Conservation (phyloP, 1,139 yeast genomes). For the Eremothecium gossypii region DNA sequence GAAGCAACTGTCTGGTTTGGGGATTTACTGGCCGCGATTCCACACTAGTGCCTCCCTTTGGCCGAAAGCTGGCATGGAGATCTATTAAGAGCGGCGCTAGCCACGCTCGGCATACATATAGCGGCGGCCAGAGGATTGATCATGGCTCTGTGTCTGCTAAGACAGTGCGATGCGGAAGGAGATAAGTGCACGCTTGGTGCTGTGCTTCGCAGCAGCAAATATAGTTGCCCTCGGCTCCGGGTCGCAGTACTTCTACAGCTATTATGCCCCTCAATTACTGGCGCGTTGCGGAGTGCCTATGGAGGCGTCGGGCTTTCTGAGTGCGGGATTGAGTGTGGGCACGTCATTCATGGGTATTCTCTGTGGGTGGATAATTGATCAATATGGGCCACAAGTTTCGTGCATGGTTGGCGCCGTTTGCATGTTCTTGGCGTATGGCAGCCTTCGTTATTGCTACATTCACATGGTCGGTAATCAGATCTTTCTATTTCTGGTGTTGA, state of each 20-base stretch:
- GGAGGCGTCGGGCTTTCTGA: constrained; percentile 52
- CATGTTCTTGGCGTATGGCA: constrained; percentile 35
- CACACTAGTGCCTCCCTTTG: too few relatives aligned
- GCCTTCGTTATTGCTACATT: constrained; percentile 32
- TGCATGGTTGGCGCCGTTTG: constrained; percentile 45
- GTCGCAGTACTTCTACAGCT: constrained; percentile 64
- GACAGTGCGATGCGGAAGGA: background rate
- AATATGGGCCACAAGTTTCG: constrained; percentile 45
- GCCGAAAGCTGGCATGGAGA: too few relatives aligned
- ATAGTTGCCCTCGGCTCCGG: constrained; percentile 49
- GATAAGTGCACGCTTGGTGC: background rate
- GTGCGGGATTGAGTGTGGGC: constrained; percentile 55
- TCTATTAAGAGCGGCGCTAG: too few relatives aligned
- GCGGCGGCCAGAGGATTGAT: background rate
- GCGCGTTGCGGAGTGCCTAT: constrained; percentile 48
- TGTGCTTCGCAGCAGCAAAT: constrained; percentile 23
- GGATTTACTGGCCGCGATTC: too few relatives aligned
- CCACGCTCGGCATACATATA: background rate
- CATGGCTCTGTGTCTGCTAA: background rate
- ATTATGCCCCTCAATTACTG: constrained; percentile 62
- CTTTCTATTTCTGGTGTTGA: constrained; percentile 37
- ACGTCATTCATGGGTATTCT: constrained; percentile 60
- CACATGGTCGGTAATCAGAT: constrained; percentile 26
- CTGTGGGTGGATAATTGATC: constrained; percentile 60
- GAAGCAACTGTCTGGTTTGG: too few relatives aligned